These are phyloP conservation scores for Pichia sp. DNA, from an alignment of 1,139 yeast genomes.

Conservation along the genomic window DNA sequence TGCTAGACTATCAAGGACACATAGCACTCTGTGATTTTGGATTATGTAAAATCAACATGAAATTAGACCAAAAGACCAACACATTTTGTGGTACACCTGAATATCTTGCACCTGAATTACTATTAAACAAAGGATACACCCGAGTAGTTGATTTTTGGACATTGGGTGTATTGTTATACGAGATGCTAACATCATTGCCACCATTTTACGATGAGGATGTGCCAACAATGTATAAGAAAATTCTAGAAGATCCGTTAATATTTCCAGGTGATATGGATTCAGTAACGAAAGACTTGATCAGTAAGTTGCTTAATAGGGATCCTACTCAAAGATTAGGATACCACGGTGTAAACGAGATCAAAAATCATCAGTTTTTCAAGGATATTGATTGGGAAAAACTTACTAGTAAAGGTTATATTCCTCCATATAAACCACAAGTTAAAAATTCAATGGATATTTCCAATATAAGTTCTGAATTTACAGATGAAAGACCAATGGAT, in stretches of 20 bases:
- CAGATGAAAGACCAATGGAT: slow-evolving; percentile 89
- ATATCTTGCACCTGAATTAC: slow-evolving; percentile 89
- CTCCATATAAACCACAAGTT: slow-evolving; percentile 93
- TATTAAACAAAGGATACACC: slow-evolving; percentile 89
- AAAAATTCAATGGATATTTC: slow-evolving; percentile 83
- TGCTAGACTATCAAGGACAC: slow-evolving; percentile 93
- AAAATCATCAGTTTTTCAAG: slow-evolving; percentile 78
- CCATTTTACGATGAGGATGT: slow-evolving; percentile 94
- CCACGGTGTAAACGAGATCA: slow-evolving; percentile 81
- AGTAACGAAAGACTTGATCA: slow-evolving; percentile 79
- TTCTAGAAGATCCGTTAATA: slow-evolving; percentile 77
- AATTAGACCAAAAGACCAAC: slow-evolving; percentile 58
- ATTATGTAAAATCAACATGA: slow-evolving; percentile 90
- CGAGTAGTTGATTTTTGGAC: slow-evolving; percentile 99
- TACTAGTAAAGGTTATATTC: slow-evolving; percentile 81
- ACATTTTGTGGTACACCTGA: slow-evolving; percentile 98
- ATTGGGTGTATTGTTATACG: slow-evolving; percentile 83
- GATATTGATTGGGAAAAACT: slow-evolving; percentile 89
- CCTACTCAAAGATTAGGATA: slow-evolving; percentile 73
- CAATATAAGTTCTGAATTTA: slow-evolving; percentile 88
- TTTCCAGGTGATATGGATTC: slow-evolving; percentile 87
- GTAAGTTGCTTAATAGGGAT: slow-evolving; percentile 75
- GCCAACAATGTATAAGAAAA: slow-evolving; percentile 91
- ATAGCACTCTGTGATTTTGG: slow-evolving; percentile 97
- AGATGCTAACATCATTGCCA: slow-evolving; percentile 95